phyloP scores from a whole-genome alignment of 2,329 filamentous ascomycete genomes.

The Alternaria sp. region DNA sequence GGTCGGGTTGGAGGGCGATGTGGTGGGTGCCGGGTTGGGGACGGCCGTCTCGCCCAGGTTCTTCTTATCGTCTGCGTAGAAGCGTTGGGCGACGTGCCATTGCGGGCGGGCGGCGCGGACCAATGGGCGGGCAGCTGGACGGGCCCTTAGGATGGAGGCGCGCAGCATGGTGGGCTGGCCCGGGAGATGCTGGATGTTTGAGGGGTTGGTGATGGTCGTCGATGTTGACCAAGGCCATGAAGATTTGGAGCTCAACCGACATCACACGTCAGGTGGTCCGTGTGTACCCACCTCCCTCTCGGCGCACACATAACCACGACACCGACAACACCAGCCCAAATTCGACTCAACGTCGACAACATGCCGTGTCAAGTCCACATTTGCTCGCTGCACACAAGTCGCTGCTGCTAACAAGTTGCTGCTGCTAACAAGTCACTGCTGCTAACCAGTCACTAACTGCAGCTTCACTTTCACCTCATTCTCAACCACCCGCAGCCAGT shows the following conservation, averaged over 20 bases:
- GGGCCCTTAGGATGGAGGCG: slow-evolving; percentile 60
- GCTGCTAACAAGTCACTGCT: no score
- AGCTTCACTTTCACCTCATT: background rate
- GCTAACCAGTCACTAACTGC: background rate
- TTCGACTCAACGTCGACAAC: background rate
- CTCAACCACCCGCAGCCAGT: background rate
- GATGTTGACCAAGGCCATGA: slow-evolving; percentile 18
- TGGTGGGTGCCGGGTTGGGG: slow-evolving; percentile 45
- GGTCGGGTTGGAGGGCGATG: slow-evolving; percentile 29
- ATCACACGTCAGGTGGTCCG: slow-evolving; percentile 15
- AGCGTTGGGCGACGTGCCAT: slow-evolving; percentile 55
- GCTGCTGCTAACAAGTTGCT: no score
- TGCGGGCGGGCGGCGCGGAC: slow-evolving; percentile 45
- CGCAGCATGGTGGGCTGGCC: slow-evolving; percentile 64
- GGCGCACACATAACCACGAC: slow-evolving; percentile 6
- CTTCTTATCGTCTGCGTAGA: slow-evolving; percentile 59
- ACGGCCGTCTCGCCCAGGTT: slow-evolving; percentile 50
- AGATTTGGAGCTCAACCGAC: slow-evolving; percentile 23
- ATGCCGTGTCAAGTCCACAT: background rate
- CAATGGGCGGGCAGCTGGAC: slow-evolving; percentile 53
- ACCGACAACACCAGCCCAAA: background rate
- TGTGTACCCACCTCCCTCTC: background rate
- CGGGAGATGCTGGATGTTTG: slow-evolving; percentile 25
- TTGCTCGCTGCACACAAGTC: background rate
- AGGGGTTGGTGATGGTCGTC: slow-evolving; percentile 24